Evolutionary conservation across 2,329 filamentous ascomycete species (phyloP).

Genomic region (Fusarium anguioides): DNA sequence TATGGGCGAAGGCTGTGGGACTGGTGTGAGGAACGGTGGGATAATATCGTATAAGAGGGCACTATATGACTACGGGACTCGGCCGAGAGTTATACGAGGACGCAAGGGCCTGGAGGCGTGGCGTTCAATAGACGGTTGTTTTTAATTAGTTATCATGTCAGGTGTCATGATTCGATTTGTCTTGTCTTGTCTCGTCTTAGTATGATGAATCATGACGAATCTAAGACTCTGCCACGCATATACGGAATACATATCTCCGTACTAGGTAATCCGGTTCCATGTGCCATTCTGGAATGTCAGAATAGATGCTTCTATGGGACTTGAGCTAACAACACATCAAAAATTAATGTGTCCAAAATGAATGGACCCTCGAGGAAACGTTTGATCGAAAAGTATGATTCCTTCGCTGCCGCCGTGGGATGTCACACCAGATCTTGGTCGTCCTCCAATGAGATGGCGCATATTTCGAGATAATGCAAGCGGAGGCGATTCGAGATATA

Average conservation of each 20-base stretch:
- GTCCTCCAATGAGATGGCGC: constrained; percentile 13
- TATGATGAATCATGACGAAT: constrained; percentile 10
- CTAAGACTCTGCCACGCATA: neutral
- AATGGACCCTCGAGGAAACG: too few relatives aligned
- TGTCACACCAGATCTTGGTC: constrained; percentile 18
- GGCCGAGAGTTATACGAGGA: constrained; percentile 25
- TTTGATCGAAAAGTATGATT: constrained; percentile 4
- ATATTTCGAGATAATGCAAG: constrained; percentile 16
- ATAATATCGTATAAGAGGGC: constrained; percentile 12
- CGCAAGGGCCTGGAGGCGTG: neutral
- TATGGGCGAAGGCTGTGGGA: constrained; percentile 45
- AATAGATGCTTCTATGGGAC: neutral
- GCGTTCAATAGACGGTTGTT: neutral
- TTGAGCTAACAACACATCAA: constrained; percentile 5
- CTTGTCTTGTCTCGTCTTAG: neutral
- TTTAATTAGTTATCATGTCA: neutral
- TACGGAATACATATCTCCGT: neutral
- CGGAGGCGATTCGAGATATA: constrained; percentile 16
- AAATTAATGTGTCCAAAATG: neutral
- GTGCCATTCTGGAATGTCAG: constrained; percentile 15
- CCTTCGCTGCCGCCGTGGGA: constrained; percentile 22
- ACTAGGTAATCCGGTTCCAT: neutral
- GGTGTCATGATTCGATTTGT: neutral
- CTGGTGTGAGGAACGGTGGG: constrained; percentile 43
- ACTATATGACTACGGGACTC: neutral